These are phyloP conservation scores for Aspergillus sp. DNA, from an alignment of 2,329 filamentous ascomycete genomes.

Conservation along the genomic window DNA sequence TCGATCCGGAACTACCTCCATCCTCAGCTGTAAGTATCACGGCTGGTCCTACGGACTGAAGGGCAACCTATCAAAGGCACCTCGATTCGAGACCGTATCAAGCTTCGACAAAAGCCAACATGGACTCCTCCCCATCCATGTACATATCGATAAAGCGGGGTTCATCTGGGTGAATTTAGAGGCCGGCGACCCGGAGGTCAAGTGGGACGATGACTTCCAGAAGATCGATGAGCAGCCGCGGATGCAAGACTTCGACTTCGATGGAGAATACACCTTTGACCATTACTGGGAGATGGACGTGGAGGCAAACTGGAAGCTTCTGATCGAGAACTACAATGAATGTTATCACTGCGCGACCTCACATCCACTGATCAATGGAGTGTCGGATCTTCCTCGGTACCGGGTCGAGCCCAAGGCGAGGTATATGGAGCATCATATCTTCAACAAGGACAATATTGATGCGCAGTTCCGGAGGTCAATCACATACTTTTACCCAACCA, in stretches of 20 bases:
- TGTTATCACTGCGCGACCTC: conserved; percentile 31
- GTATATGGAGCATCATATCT: conserved; percentile 54
- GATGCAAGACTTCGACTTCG: conserved; percentile 28
- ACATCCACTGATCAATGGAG: conserved; percentile 27
- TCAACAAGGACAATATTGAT: conserved; percentile 52
- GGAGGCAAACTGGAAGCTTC: conserved; percentile 28
- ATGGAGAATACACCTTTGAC: conserved; percentile 24
- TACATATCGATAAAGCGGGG: conserved; percentile 24
- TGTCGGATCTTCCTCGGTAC: conserved; percentile 60
- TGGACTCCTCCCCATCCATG: conserved; percentile 23
- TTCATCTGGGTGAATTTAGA: conserved; percentile 31
- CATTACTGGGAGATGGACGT: conserved; percentile 30
- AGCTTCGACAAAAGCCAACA: conserved; percentile 24
- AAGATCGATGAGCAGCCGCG: conserved; percentile 24
- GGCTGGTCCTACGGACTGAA: conserved; percentile 31
- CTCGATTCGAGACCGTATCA: conserved; percentile 24
- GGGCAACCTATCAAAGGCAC: conserved; percentile 28
- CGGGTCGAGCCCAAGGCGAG: conserved; percentile 52
- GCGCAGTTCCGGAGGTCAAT: conserved; percentile 44
- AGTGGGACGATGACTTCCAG: conserved; percentile 24
- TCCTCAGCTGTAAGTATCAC: conserved; percentile 28
- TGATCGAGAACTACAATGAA: conserved; percentile 31
- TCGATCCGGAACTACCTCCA: conserved; percentile 18
- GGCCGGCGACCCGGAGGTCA: conserved; percentile 20
- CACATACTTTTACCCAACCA: conserved; percentile 34